Base-by-base conservation (phyloP, 306 rosid species). In the Rubus idaeus region DNA sequence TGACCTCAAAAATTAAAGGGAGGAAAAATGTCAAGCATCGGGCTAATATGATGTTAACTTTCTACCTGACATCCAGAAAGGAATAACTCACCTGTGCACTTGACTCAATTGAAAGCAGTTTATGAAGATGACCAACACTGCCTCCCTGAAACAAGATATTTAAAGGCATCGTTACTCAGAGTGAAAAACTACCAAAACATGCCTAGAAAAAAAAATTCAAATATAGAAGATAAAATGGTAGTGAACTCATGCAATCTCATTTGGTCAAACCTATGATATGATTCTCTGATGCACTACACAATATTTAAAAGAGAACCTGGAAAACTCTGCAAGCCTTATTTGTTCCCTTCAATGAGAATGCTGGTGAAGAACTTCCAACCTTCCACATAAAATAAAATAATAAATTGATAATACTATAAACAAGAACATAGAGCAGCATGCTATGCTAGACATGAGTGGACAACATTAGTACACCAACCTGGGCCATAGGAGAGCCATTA, bases 401-500 rank as follows among this genome's bases (percentile, higher is more conserved):
- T 45, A 26, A 66, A 11, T 21, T 61, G 61, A 65, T 49, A 49
- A 62, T 73, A 30, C 71, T 41, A 40, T 42, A 71, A 52, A 55
- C 77, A 65, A 81, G 58, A 42, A 56, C 18, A 49, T 63, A n/a
- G 18, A 58, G 39, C 47, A 71, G 68, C 45, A 82, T 23, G 41
- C n/a, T 42, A 11, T 47, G 26, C 10, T 5, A 62, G 61, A 46
- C 20, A 81, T 80, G 50, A 65, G 66, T 55, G 65, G 18, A 10
- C 35, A 70, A 66, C 46, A 70, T 30, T 42, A 75, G 23, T 47
- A 72, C 41, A 77, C 84, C 78, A 75, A 92, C 99, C 96, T 88
- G 93, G 68, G 97, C 89, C 89, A 92, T 83, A 39, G 97, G 99
- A 69, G 97, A 91, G 82, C 99, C 99, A 77, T 91, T 91, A 85